Evolutionary conservation across 805 yeast species (phyloP).

Genomic region (Kodamaea laetipori): DNA sequence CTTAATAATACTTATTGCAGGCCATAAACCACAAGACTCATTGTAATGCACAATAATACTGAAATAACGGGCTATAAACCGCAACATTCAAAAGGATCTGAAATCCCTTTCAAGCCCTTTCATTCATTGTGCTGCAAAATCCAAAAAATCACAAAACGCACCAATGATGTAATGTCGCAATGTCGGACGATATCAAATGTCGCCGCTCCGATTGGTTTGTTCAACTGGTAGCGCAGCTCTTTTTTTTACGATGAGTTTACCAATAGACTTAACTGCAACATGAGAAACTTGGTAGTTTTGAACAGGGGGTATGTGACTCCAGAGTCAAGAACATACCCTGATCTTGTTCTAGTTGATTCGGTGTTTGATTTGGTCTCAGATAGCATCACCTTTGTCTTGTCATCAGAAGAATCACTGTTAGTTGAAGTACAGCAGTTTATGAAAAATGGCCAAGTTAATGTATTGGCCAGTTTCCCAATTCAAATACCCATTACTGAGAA

Average conservation of each 20-base stretch:
- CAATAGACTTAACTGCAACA: constrained; percentile 16
- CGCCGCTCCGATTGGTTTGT: too few relatives aligned
- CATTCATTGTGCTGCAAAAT: too few relatives aligned
- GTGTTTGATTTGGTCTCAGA: constrained; percentile 75
- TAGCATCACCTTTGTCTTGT: constrained; percentile 65
- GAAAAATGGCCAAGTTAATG: constrained; percentile 59
- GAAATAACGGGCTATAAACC: too few relatives aligned
- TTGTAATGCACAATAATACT: too few relatives aligned
- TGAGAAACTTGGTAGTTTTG: constrained; percentile 54
- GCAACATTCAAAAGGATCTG: too few relatives aligned
- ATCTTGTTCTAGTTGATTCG: constrained; percentile 53
- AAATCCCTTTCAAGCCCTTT: too few relatives aligned
- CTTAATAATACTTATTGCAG: too few relatives aligned
- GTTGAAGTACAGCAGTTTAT: constrained; percentile 77
- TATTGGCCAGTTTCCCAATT: constrained; percentile 64
- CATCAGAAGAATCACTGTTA: constrained; percentile 51
- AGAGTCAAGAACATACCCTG: constrained; percentile 63
- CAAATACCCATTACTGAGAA: constrained; percentile 29
- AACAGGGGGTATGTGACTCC: constrained; percentile 57
- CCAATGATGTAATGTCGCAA: background rate
- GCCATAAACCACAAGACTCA: too few relatives aligned
- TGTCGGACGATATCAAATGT: too few relatives aligned
- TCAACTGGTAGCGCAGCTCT: too few relatives aligned
- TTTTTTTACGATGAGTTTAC: constrained; percentile 11
- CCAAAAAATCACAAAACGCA: too few relatives aligned